phyloP scores from a whole-genome alignment of 805 yeast species.

The Starmerella kuoi region DNA sequence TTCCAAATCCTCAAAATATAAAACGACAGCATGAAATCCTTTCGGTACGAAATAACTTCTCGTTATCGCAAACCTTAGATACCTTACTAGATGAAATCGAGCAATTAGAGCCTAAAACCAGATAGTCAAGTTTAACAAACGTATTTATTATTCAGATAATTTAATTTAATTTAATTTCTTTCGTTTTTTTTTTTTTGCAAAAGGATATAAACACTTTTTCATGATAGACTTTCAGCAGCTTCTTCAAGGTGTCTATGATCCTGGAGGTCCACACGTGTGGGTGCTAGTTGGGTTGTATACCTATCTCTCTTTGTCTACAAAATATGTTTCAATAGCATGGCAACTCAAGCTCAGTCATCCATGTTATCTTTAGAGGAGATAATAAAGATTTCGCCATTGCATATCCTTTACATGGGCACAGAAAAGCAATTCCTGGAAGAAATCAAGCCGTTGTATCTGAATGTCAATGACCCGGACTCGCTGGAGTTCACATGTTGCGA shows the following conservation, averaged over 20 bases:
- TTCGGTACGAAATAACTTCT: constrained; percentile 17
- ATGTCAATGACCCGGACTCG: constrained; percentile 9
- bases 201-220: background rate
- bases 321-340: too few species aligned
- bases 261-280: too few species aligned
- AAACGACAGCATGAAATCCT: constrained; percentile 18
- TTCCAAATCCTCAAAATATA: constrained; percentile 19
- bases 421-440: constrained; percentile 12
- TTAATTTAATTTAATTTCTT: background rate
- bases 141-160: background rate
- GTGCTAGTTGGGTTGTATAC: too few species aligned
- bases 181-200: background rate
- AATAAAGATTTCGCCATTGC: constrained; percentile 5
- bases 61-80: constrained; percentile 22
- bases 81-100: constrained; percentile 18
- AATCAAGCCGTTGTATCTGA: background rate
- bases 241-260: too few species aligned
- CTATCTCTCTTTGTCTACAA: too few species aligned
- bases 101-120: background rate
- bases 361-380: constrained; percentile 10
- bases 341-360: too few species aligned
- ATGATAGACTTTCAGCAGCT: background rate
- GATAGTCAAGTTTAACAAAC: background rate
- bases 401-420: constrained; percentile 13
- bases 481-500: constrained; percentile 14